Percentiles rank a stretch among this genome's conserved stretches.
Evolutionary conservation across 192 early-diverging fungal genomes (phyloP).

Genomic region (Coemansia sp.): DNA sequence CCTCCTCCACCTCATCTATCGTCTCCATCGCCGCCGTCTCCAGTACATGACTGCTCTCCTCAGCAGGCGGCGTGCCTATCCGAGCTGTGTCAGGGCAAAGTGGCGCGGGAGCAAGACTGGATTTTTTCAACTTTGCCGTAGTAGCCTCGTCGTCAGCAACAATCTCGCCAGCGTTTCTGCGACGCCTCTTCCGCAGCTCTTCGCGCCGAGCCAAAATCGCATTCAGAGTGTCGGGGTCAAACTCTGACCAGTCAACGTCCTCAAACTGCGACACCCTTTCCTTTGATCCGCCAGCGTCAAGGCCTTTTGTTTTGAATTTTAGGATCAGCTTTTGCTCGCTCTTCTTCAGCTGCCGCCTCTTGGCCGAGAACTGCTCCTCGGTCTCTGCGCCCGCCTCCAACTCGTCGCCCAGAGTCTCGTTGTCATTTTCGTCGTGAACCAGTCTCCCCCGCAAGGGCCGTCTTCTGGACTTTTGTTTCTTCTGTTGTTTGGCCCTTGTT

Average conservation of each 20-base stretch:
- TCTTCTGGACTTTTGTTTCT: not conserved
- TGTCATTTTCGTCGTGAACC: constrained; percentile 10
- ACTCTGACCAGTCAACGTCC: constrained; percentile 53
- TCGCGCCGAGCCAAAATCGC: constrained; percentile 42
- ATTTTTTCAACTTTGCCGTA: constrained; percentile 40
- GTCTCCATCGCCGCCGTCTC: constrained; percentile 44
- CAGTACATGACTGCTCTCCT: not conserved
- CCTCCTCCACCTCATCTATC: constrained; percentile 59
- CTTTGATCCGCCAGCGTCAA: not conserved
- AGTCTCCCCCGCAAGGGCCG: not conserved
- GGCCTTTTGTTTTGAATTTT: constrained; percentile 24
- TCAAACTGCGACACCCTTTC: constrained; percentile 15
- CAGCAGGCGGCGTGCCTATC: not conserved
- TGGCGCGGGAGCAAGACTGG: constrained; percentile 48
- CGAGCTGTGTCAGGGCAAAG: constrained; percentile 6
- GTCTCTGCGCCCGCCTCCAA: not conserved
- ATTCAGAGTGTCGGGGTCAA: constrained; percentile 45
- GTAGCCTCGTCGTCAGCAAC: constrained; percentile 7
- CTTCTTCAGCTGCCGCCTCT: not conserved
- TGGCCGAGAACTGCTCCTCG: not conserved
- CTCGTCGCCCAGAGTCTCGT: constrained; percentile 13
- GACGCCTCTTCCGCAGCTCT: constrained; percentile 24
- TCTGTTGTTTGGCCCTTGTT: not conserved
- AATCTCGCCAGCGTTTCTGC: not conserved
- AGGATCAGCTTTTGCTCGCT: constrained; percentile 23